Evolutionary conservation across 306 rosid genomes (phyloP).

Genomic region (Fagus crenata): DNA sequence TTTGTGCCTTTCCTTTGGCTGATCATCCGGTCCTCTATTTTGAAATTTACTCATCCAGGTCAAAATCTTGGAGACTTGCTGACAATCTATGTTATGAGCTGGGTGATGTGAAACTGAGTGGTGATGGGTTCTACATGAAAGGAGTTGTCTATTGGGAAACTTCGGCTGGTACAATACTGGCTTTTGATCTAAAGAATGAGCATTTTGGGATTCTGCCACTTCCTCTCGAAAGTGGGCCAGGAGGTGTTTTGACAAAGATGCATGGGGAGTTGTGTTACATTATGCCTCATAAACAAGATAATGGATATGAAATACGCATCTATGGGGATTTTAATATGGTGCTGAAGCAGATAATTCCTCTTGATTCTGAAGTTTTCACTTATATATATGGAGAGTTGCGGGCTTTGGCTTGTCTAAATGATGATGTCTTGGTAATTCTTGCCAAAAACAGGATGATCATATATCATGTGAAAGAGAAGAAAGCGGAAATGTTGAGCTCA

Average conservation of each 20-base stretch:
- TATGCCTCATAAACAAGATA: neutral
- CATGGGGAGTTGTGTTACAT: constrained; percentile 43
- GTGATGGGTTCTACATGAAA: constrained; percentile 28
- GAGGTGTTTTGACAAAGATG: constrained; percentile 28
- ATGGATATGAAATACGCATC: constrained; percentile 7
- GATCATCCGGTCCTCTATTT: constrained; percentile 15
- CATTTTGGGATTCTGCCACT: constrained; percentile 28
- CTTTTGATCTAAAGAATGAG: constrained; percentile 36
- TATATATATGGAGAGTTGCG: neutral
- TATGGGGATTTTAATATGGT: constrained; percentile 38
- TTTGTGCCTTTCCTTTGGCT: constrained; percentile 29
- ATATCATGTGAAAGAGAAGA: constrained; percentile 24
- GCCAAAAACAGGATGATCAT: constrained; percentile 8
- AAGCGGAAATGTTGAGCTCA: neutral
- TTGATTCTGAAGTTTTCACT: neutral
- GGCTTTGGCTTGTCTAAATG: constrained; percentile 33
- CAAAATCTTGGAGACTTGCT: constrained; percentile 35
- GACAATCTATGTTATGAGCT: constrained; percentile 19
- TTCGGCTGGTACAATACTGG: constrained; percentile 18
- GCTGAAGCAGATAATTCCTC: constrained; percentile 25
- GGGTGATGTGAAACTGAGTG: constrained; percentile 9
- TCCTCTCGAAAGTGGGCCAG: constrained; percentile 18
- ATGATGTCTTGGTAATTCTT: constrained; percentile 27
- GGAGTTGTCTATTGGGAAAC: constrained; percentile 41
- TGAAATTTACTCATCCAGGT: constrained; percentile 45